Evolutionary conservation across 2,329 filamentous ascomycete genomes (phyloP).

Genomic region (Fusarium euwallaceae): DNA sequence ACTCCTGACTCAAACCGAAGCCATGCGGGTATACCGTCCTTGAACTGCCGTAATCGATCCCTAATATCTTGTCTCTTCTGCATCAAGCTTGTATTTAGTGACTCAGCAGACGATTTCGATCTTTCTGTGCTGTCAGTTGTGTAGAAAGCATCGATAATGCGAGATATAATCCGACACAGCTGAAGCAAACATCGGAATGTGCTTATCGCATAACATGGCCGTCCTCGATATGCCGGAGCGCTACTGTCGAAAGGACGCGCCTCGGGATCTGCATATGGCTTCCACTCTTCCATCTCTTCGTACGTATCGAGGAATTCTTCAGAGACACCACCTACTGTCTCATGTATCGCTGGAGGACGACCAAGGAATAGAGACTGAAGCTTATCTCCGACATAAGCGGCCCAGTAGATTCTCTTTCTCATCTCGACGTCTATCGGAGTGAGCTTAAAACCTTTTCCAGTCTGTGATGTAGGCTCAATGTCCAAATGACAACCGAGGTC

Average conservation of each 20-base stretch:
- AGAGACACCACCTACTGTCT: slow-evolving; percentile 61
- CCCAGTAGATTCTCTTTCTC: slow-evolving; percentile 41
- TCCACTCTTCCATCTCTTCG: slow-evolving; percentile 67
- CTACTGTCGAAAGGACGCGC: slow-evolving; percentile 43
- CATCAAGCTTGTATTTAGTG: not conserved
- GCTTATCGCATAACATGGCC: slow-evolving; percentile 4
- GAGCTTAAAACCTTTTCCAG: not conserved
- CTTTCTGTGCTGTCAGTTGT: not conserved
- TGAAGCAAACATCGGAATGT: slow-evolving; percentile 56
- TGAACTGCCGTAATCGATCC: not conserved
- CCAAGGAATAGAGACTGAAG: slow-evolving; percentile 69
- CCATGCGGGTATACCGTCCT: not conserved
- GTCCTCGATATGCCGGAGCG: slow-evolving; percentile 52
- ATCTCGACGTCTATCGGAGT: slow-evolving; percentile 37
- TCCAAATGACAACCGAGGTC: slow-evolving; percentile 59
- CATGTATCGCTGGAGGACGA: slow-evolving; percentile 61
- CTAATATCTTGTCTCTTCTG: slow-evolving; percentile 3
- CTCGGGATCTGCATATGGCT: slow-evolving; percentile 58
- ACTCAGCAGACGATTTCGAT: not conserved
- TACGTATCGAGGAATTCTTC: slow-evolving; percentile 62
- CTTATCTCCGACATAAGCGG: slow-evolving; percentile 56
- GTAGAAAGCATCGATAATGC: slow-evolving; percentile 10
- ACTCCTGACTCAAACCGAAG: slow-evolving; percentile 1
- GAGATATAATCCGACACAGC: slow-evolving; percentile 57
- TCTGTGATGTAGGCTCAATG: not conserved